Percentiles rank a stretch among this genome's conserved stretches.
phyloP scores from a whole-genome alignment of 78 protist species.

The Bodo saltans region DNA sequence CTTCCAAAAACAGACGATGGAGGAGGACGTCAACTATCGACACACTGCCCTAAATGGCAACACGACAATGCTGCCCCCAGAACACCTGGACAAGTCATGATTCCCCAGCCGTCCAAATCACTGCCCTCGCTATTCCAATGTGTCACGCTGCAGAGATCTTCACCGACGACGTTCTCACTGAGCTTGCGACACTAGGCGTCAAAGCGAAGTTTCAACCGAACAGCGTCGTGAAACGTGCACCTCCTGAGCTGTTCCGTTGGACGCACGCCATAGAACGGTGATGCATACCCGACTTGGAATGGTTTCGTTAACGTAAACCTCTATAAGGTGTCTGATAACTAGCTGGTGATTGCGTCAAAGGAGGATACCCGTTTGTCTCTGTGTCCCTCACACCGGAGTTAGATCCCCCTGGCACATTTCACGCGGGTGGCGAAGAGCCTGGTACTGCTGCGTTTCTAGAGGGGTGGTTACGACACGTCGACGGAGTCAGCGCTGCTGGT shows the following conservation, averaged over 20 bases:
- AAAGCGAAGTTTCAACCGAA: not conserved
- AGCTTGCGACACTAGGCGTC: not conserved
- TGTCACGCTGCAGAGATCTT: not conserved
- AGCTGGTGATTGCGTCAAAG: not conserved
- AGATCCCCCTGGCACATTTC: not conserved
- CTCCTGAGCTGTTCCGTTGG: not conserved
- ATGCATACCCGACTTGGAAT: too few relatives aligned
- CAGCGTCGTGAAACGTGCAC: not conserved
- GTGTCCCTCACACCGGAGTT: not conserved
- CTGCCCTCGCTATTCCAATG: not conserved
- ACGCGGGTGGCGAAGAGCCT: not conserved
- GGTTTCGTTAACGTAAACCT: not conserved
- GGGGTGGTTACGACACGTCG: not conserved
- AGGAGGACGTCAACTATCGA: not conserved
- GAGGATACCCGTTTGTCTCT: not conserved
- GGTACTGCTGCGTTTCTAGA: not conserved
- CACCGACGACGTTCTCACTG: not conserved
- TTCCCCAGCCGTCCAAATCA: not conserved
- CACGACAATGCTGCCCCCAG: not conserved
- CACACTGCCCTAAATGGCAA: not conserved
- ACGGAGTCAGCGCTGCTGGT: not conserved
- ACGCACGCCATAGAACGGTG: too few relatives aligned
- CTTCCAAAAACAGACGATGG: not conserved
- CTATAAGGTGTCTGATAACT: not conserved
- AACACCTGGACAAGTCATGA: not conserved